These are phyloP conservation scores for Fusarium oligoseptatum DNA, from an alignment of 2,329 filamentous ascomycete genomes.

Conservation along the genomic window DNA sequence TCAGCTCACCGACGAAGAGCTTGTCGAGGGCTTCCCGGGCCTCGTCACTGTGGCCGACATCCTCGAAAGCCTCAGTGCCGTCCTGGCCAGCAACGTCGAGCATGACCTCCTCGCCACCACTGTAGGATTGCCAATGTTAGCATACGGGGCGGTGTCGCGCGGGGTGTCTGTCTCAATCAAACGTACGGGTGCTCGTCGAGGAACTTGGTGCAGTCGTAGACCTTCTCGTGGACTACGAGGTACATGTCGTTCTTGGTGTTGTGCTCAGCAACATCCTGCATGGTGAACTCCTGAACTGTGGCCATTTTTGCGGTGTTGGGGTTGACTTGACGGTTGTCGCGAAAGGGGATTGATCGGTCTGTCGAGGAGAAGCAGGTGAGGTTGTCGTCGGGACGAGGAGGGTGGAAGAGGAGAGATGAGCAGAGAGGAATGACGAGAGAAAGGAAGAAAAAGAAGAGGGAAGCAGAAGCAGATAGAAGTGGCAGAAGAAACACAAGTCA, in stretches of 20 bases:
- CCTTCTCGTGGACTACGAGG: conserved; percentile 94
- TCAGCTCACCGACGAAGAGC: conserved; percentile 80
- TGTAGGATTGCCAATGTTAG: conserved; percentile 55
- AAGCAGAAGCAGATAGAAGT: conserved; percentile 23
- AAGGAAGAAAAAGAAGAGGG: conserved; percentile 23
- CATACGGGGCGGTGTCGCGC: conserved; percentile 14
- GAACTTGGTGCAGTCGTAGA: conserved; percentile 92
- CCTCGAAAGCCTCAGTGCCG: conserved; percentile 97
- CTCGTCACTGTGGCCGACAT: conserved; percentile 99
- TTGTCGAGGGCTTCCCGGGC: conserved; percentile 91
- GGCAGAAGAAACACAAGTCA: conserved; percentile 23
- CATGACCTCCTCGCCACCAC: conserved; percentile 97
- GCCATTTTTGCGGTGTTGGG: conserved; percentile 43
- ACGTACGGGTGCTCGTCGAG: conserved; percentile 95
- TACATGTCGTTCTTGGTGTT: conserved; percentile 95
- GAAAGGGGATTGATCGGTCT: conserved; percentile 16
- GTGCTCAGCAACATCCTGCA: conserved; percentile 85
- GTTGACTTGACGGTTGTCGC: conserved; percentile 19
- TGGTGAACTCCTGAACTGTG: conserved; percentile 72
- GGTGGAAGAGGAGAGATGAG: conserved; percentile 6
- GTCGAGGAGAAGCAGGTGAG: conserved; percentile 15
- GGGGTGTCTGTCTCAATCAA: conserved; percentile 6
- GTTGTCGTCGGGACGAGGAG: conserved; percentile 31
- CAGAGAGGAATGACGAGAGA: conserved; percentile 17
- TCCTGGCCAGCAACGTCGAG: conserved; percentile 97